Evolutionary conservation across 139 green algal species (phyloP).

Genomic region (Trebouxia sp.): DNA sequence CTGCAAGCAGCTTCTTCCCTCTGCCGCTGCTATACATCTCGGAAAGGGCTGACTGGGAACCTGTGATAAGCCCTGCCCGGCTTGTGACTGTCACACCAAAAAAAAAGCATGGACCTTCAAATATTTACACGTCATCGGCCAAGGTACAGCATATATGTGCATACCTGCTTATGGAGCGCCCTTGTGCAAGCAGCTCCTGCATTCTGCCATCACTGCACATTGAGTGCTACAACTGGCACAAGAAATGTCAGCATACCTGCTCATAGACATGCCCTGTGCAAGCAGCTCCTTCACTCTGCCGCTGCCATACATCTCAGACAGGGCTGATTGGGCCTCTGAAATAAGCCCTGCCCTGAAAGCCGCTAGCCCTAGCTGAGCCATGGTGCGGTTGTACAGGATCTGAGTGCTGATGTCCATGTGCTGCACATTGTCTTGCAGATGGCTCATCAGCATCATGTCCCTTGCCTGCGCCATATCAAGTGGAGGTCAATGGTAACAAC

Average conservation of each 20-base stretch:
- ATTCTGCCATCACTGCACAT: background rate
- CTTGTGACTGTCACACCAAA: too few species aligned
- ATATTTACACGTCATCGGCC: too few species aligned
- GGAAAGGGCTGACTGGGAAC: too few species aligned
- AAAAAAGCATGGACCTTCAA: too few species aligned
- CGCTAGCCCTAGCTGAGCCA: conserved; percentile 93
- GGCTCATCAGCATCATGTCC: conserved; percentile 96
- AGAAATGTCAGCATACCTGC: conserved; percentile 19
- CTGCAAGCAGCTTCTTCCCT: too few species aligned
- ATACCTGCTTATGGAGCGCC: too few species aligned
- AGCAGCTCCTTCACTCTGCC: conserved; percentile 97
- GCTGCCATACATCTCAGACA: conserved; percentile 92
- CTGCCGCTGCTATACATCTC: too few species aligned
- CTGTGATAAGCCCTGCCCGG: too few species aligned
- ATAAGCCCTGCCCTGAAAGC: conserved; percentile 92
- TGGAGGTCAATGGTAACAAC: background rate
- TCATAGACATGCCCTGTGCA: conserved; percentile 77
- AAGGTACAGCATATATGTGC: too few species aligned
- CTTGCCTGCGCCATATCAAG: conserved; percentile 54
- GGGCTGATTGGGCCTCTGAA: conserved; percentile 84
- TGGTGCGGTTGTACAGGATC: conserved; percentile 97
- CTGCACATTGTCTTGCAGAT: conserved; percentile 83
- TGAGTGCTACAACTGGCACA: background rate
- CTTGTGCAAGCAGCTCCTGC: too few species aligned
- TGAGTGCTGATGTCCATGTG: conserved; percentile 95